Conservation (phyloP, 1,139 yeast species). For the Zygoascus meyerae region DNA sequence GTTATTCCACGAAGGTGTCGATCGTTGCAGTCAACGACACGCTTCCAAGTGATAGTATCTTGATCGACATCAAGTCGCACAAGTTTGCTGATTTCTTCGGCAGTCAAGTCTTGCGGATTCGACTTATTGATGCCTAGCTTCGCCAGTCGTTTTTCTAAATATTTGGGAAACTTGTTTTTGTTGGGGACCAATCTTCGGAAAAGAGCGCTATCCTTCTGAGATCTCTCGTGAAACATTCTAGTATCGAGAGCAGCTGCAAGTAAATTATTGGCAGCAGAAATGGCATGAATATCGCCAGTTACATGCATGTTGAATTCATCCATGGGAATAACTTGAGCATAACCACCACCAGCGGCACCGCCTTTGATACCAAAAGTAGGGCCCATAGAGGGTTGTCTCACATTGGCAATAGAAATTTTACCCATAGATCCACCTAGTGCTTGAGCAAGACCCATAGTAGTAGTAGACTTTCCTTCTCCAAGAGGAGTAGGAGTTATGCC, state of each 20-base stretch:
- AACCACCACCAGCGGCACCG: conserved; percentile 99
- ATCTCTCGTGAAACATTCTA: conserved; percentile 92
- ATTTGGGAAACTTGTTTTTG: conserved; percentile 73
- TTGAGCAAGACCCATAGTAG: conserved; percentile 96
- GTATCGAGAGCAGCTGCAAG: conserved; percentile 98
- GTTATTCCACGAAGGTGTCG: conserved; percentile 88
- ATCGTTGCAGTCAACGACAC: conserved; percentile 96
- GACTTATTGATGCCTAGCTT: conserved; percentile 79
- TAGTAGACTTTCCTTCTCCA: conserved; percentile 97
- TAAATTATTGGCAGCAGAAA: conserved; percentile 90
- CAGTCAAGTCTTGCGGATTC: conserved; percentile 76
- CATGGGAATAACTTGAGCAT: conserved; percentile 98
- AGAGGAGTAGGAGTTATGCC: conserved; percentile 98
- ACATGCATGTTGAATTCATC: conserved; percentile 98
- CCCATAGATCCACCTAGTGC: conserved; percentile 93
- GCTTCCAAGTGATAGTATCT: conserved; percentile 89
- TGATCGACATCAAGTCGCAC: conserved; percentile 92
- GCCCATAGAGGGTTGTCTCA: conserved; percentile 98
- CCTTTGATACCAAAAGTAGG: conserved; percentile 98
- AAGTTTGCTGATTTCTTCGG: conserved; percentile 68
- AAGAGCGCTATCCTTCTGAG: conserved; percentile 83
- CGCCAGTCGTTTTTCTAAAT: conserved; percentile 70
- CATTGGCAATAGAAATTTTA: conserved; percentile 86
- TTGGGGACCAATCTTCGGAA: conserved; percentile 83
- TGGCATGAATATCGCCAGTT: conserved; percentile 98